phyloP scores from a whole-genome alignment of 1,284 basidiomycete species.

The Malassezia nana region DNA sequence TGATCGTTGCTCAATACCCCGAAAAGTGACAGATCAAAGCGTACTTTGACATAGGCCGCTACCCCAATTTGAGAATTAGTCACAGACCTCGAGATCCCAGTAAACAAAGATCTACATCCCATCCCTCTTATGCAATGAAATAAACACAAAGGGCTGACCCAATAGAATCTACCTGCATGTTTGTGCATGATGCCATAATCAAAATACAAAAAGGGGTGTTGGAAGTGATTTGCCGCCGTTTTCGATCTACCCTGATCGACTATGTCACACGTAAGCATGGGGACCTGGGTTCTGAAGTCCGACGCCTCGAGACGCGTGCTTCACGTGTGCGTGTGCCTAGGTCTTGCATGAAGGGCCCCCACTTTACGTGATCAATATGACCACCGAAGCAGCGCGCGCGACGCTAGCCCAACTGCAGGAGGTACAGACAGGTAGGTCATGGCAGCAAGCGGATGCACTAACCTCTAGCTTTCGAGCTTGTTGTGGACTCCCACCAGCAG shows the following conservation, averaged over 20 bases:
- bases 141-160: not conserved
- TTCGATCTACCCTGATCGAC: not conserved
- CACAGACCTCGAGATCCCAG: not conserved
- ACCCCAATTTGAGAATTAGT: not conserved
- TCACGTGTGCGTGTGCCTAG: not conserved
- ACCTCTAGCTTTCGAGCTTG: conserved; percentile 25
- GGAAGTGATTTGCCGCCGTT: not conserved
- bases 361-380: conserved; percentile 8
- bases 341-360: too few relatives aligned
- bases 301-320: not conserved
- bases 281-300: not conserved
- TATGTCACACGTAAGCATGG: not conserved
- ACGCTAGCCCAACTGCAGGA: conserved; percentile 9
- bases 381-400: not conserved
- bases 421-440: conserved; percentile 5
- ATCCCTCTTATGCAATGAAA: not conserved
- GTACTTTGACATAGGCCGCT: not conserved
- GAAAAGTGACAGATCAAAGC: not conserved
- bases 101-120: conserved; percentile 1
- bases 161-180: not conserved
- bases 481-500: conserved; percentile 34
- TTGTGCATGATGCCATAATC: not conserved
- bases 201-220: not conserved
- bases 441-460: not conserved
- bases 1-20: not conserved